phyloP scores from a whole-genome alignment of 2,329 filamentous ascomycete genomes.

The Aspergillus ibericus region DNA sequence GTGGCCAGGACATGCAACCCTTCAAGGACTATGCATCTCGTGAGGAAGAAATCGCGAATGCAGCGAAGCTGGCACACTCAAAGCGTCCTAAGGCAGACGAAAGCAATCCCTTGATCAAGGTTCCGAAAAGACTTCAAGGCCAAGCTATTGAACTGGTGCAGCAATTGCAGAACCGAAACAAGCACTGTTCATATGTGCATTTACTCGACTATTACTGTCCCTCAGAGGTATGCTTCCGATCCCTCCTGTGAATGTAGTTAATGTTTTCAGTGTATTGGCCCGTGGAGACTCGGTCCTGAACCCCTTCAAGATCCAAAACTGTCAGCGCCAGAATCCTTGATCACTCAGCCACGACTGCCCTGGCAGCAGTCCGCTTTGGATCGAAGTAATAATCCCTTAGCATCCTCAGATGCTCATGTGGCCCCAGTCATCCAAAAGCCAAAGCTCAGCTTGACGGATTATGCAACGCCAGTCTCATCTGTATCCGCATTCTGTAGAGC shows the following conservation, averaged over 20 bases:
- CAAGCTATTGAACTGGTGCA: slow-evolving; percentile 59
- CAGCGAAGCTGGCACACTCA: slow-evolving; percentile 13
- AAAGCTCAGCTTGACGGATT: slow-evolving; percentile 56
- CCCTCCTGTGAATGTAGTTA: background rate
- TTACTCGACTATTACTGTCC: slow-evolving; percentile 82
- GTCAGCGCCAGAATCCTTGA: slow-evolving; percentile 20
- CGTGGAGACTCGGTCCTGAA: slow-evolving; percentile 23
- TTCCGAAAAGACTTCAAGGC: slow-evolving; percentile 62
- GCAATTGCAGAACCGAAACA: slow-evolving; percentile 69
- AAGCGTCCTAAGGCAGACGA: slow-evolving; percentile 7
- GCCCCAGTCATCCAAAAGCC: slow-evolving; percentile 8
- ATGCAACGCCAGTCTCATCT: slow-evolving; percentile 65
- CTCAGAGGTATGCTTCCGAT: slow-evolving; percentile 38
- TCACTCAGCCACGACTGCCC: slow-evolving; percentile 26
- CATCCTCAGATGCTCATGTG: background rate
- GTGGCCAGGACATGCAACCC: slow-evolving; percentile 64
- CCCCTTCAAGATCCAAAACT: slow-evolving; percentile 3
- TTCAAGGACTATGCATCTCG: slow-evolving; percentile 84
- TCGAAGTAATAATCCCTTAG: background rate
- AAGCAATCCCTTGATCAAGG: slow-evolving; percentile 16
- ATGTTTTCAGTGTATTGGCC: slow-evolving; percentile 22
- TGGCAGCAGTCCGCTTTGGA: slow-evolving; percentile 7
- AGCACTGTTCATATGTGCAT: slow-evolving; percentile 74
- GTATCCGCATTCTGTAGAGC: slow-evolving; percentile 88
- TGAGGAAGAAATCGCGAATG: slow-evolving; percentile 70